phyloP scores from a whole-genome alignment of 2,329 filamentous ascomycete genomes.

The Talaromyces funiculosus region DNA sequence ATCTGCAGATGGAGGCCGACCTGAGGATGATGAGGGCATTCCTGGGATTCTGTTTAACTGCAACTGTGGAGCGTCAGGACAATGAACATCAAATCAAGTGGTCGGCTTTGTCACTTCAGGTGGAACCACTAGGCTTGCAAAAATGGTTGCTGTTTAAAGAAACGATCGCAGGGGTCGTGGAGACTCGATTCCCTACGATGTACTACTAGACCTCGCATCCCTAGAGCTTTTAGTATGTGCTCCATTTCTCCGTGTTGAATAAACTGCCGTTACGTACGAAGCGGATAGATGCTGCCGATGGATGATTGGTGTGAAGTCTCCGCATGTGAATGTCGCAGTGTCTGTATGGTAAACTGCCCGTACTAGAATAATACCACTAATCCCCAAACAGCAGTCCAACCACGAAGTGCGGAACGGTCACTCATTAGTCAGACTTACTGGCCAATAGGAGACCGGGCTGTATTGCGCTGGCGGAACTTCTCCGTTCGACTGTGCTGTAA shows the following conservation, averaged over 20 bases:
- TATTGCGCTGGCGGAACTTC: neutral
- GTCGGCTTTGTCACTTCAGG: neutral
- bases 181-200: neutral
- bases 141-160: neutral
- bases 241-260: neutral
- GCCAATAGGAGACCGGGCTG: neutral
- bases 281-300: neutral
- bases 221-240: neutral
- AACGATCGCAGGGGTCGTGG: neutral
- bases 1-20: too few species aligned
- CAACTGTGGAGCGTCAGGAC: neutral
- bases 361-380: neutral
- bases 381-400: neutral
- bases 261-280: neutral
- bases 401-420: neutral
- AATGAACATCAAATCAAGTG: neutral
- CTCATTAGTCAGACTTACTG: neutral
- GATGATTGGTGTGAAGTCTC: neutral
- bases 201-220: neutral
- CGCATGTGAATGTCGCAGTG: neutral
- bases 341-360: too few species aligned
- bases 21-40: too few species aligned
- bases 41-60: neutral
- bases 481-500: too few species aligned
- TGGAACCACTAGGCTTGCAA: neutral